Evolutionary conservation across 2,329 filamentous ascomycete genomes (phyloP).

Genomic region (Sporothrix schenckii): DNA sequence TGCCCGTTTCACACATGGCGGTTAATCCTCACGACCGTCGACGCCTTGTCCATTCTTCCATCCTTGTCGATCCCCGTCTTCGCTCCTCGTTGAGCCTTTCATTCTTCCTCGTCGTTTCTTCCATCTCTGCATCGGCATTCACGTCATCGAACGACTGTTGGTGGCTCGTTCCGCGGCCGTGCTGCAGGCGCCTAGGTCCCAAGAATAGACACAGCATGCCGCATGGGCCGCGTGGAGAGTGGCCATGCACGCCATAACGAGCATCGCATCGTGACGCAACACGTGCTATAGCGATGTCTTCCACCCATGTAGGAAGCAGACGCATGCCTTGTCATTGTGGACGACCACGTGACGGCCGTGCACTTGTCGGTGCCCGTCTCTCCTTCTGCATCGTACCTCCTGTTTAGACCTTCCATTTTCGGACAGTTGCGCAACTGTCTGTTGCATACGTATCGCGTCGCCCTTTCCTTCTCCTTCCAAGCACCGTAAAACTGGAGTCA

Average conservation of each 20-base stretch:
- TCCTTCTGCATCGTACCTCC: neutral
- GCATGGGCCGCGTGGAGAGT: too few species aligned
- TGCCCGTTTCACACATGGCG: neutral
- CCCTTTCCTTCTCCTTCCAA: neutral
- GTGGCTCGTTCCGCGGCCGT: slow-evolving; percentile 8
- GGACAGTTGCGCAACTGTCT: neutral
- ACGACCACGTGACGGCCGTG: neutral
- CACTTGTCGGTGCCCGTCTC: neutral
- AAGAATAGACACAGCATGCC: slow-evolving; percentile 3
- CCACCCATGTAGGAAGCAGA: neutral
- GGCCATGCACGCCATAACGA: neutral
- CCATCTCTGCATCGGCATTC: neutral
- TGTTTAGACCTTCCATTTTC: neutral
- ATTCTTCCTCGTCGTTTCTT: neutral
- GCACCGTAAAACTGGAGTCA: neutral
- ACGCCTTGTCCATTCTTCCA: neutral
- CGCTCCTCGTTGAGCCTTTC: neutral
- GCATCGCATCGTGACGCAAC: neutral
- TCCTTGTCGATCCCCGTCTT: neutral
- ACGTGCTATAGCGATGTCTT: neutral
- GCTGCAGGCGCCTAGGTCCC: slow-evolving; percentile 12
- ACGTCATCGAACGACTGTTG: slow-evolving; percentile 8
- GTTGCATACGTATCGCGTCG: slow-evolving; percentile 7
- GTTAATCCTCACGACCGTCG: neutral
- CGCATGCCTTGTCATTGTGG: neutral